Percentiles rank a stretch among this genome's conserved stretches.
phyloP scores from a whole-genome alignment of 2,329 filamentous ascomycete genomes.

The Aspergillus thermomutatus region DNA sequence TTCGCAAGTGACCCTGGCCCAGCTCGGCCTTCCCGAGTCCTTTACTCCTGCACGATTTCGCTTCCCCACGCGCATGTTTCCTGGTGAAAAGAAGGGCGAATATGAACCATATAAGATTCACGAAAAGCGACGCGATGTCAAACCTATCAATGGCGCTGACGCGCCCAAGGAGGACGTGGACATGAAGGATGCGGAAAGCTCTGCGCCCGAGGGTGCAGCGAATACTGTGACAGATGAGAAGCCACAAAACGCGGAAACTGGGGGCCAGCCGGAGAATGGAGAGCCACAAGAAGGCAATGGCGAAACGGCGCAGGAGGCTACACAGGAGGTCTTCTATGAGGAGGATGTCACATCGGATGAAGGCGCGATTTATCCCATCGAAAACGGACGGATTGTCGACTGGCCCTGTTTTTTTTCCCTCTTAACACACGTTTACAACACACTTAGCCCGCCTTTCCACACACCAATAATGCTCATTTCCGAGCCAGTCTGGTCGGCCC shows the following conservation, averaged over 20 bases:
- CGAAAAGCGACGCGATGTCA: constrained; percentile 38
- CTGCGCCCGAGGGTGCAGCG: constrained; percentile 16
- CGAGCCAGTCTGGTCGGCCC: constrained; percentile 84
- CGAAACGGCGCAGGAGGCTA: constrained; percentile 21
- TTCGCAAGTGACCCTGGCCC: constrained; percentile 84
- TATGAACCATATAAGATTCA: constrained; percentile 80
- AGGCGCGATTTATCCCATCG: constrained; percentile 83
- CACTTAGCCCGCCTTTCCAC: constrained; percentile 86
- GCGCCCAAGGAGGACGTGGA: constrained; percentile 40
- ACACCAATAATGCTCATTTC: constrained; percentile 89
- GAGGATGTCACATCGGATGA: constrained; percentile 86
- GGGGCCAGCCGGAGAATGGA: constrained; percentile 8
- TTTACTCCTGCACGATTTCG: constrained; percentile 86
- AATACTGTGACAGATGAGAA: constrained; percentile 15
- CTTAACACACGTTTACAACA: constrained; percentile 85
- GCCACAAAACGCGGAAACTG: constrained; percentile 21
- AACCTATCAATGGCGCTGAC: constrained; percentile 25
- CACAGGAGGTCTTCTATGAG: constrained; percentile 64
- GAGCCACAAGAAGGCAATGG: constrained; percentile 23
- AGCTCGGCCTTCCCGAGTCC: constrained; percentile 84
- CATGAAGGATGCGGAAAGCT: constrained; percentile 43
- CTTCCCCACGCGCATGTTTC: constrained; percentile 91
- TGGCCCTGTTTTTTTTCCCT: constrained; percentile 94
- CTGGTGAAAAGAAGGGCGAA: constrained; percentile 69
- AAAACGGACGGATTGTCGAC: constrained; percentile 76